Evolutionary conservation across 805 yeast species (phyloP), one percentile per base, ranked within the genome.

Genomic region (Ogataea neopini): DNA sequence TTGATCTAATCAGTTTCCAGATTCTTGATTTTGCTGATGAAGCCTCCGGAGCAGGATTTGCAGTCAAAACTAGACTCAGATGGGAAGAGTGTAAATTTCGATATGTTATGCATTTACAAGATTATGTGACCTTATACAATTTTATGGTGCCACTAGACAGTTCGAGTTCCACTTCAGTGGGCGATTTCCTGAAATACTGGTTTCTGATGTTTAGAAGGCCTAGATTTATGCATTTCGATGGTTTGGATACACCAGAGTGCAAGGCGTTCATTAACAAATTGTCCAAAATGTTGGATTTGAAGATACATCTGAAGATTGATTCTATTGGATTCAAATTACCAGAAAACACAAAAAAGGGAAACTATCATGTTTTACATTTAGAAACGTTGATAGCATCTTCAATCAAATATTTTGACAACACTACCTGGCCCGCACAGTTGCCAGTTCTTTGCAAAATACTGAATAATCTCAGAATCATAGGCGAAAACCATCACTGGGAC

Each of bases 341-440:
- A 10, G 7, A 22, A 22, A 8, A 5, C 25, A 22, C 25, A 22
- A 8, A 5, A 22, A 8, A 22, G 5, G 25, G 7, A 22, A 8
- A 22, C 25, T 22, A 22, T 8, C 25, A 39, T 5, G 33, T 25
- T 11, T 28, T 56, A 29, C 59, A 56, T 32, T 30, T 56, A 29
- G 57, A 56, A 28, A 53, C 56, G 10, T 39, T 56, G 34, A 48
- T 56, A 15, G 34, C 51, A 2, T 51, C 59, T 7, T 44, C 54
- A 11, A 56, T 56, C 52, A 46, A 46, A 33, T 49, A 49, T n/a
- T 56, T 56, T 29, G 37, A 43, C 15, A 39, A 28, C 34, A 49
- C 40, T 7, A 47, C 45, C 35, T 56, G 59, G 59, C 48, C 59
- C 15, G 43, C 57, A 2, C 59, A 56, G 26, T 39, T 56, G 37